Evolutionary conservation across 176 grass and related monocot genomes (phyloP).

Genomic region (Oropetium thomaeum): DNA sequence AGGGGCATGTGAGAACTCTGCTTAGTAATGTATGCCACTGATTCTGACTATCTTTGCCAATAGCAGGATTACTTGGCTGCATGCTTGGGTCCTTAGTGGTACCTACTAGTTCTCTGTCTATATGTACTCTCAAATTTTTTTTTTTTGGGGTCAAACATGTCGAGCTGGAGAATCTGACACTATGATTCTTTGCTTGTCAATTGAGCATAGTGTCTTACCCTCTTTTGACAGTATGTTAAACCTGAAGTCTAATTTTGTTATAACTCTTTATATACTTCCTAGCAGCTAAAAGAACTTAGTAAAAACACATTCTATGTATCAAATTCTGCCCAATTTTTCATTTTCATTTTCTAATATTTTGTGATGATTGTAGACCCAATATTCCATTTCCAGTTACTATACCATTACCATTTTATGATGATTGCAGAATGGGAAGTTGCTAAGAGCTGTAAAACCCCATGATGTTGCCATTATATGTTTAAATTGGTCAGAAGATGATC

Average conservation of each 20-base stretch:
- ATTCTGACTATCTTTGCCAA: neutral
- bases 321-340: neutral
- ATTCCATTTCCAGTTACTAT: neutral
- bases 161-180: too few species aligned
- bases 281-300: neutral
- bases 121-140: neutral
- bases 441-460: constrained; percentile 73
- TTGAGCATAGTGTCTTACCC: neutral
- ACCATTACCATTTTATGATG: constrained; percentile 24
- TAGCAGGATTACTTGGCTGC: neutral
- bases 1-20: neutral
- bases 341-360: too few species aligned
- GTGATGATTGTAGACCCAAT: too few species aligned
- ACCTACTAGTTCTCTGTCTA: constrained; percentile 4
- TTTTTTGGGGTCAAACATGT: too few species aligned
- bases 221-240: neutral
- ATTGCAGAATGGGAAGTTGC: constrained; percentile 91
- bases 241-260: neutral
- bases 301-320: neutral
- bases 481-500: constrained; percentile 85
- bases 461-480: constrained; percentile 75
- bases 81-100: neutral
- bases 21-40: neutral
- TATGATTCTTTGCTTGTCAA: constrained; percentile 1
- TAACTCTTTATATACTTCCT: constrained; percentile 2